These are phyloP conservation scores for Phaeotremella skinneri DNA, from an alignment of 768 basidiomycete genomes.

Conservation along the genomic window DNA sequence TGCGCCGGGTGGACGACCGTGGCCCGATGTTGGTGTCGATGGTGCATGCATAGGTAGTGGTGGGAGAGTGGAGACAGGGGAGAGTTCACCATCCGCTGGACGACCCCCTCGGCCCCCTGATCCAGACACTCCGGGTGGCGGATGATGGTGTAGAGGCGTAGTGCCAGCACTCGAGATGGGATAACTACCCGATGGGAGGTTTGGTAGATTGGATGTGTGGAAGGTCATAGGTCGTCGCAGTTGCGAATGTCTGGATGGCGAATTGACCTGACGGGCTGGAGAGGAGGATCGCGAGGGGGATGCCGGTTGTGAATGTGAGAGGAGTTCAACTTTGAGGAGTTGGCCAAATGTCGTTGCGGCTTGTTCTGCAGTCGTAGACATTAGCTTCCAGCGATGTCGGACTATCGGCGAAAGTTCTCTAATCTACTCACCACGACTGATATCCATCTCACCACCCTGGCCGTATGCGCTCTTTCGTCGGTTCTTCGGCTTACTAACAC, in stretches of 20 bases:
- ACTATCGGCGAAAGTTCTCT: neutral
- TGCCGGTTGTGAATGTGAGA: conserved; percentile 32
- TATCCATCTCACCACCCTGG: conserved; percentile 58
- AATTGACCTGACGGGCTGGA: conserved; percentile 20
- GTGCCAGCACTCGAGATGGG: conserved; percentile 62
- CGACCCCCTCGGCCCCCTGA: conserved; percentile 24
- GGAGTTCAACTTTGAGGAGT: conserved; percentile 55
- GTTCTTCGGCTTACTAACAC: conserved; percentile 60
- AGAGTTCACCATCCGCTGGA: conserved; percentile 15
- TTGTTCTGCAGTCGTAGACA: conserved; percentile 48
- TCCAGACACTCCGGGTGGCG: conserved; percentile 36
- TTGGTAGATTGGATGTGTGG: conserved; percentile 71
- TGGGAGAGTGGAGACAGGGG: conserved; percentile 40
- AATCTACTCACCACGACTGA: conserved; percentile 15
- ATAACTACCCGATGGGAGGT: conserved; percentile 68
- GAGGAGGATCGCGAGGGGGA: conserved; percentile 30
- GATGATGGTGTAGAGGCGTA: conserved; percentile 46
- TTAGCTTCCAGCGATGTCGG: neutral
- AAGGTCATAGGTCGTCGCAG: conserved; percentile 53
- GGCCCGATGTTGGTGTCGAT: conserved; percentile 42
- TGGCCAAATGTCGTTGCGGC: conserved; percentile 55
- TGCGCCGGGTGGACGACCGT: conserved; percentile 43
- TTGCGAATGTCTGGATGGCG: conserved; percentile 36
- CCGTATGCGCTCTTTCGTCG: conserved; percentile 70
- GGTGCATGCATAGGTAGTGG: conserved; percentile 45